Conservation (phyloP, 148 eudicot genomes). For the Dianthus caryophyllus region DNA sequence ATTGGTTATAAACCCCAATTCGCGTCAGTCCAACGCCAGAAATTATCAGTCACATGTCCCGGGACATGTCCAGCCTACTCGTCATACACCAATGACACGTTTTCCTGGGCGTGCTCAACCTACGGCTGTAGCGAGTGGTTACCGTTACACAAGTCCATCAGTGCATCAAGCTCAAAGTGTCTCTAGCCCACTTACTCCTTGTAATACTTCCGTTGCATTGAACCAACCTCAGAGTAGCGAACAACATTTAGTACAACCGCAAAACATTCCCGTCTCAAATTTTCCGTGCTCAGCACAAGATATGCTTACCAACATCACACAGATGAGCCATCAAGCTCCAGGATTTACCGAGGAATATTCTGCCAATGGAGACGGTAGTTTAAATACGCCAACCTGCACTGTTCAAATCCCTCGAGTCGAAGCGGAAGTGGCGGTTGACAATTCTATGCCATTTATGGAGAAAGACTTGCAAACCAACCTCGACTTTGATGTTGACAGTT, state of each 20-base stretch:
- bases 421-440: constrained; percentile 19
- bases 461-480: constrained; percentile 14
- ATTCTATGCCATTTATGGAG: constrained; percentile 15
- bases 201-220: constrained; percentile 1
- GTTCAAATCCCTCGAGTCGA: constrained; percentile 21
- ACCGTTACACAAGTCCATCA: constrained; percentile 24
- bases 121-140: constrained; percentile 19
- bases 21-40: constrained; percentile 13
- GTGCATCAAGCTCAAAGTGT: constrained; percentile 21
- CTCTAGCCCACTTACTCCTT: constrained; percentile 10
- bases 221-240: constrained; percentile 13
- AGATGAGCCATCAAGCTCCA: constrained; percentile 7
- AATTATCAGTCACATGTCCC: constrained; percentile 23
- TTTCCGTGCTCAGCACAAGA: constrained; percentile 4
- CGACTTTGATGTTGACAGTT: constrained; percentile 31
- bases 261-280: constrained; percentile 16
- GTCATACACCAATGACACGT: constrained; percentile 19
- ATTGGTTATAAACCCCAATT: constrained; percentile 8
- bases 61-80: constrained; percentile 24
- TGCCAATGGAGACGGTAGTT: constrained; percentile 4
- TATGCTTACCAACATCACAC: neutral
- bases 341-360: constrained; percentile 12
- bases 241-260: constrained; percentile 18
- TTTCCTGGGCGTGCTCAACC: constrained; percentile 30
- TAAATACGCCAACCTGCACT: constrained; percentile 10